Conservation (phyloP, 306 rosid genomes). For the Boehmeria nivea region DNA sequence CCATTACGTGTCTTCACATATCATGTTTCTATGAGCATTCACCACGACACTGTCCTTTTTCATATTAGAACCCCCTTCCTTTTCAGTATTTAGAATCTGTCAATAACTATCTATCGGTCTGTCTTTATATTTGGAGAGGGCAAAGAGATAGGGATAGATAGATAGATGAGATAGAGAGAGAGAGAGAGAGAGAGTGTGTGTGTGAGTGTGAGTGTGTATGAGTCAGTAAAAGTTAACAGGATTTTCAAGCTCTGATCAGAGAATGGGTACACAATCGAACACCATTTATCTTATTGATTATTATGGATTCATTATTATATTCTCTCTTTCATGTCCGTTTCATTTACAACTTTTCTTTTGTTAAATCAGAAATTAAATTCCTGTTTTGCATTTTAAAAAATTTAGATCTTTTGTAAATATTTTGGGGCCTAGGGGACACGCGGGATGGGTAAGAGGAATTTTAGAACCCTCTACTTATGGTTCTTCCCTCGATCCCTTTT, state of each 20-base stretch:
- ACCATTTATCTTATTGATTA: no score
- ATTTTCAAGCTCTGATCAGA: constrained; percentile 8
- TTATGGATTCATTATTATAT: no score
- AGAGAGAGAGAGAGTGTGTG: not conserved
- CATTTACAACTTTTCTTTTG: not conserved
- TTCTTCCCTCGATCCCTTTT: no score
- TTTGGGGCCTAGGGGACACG: no score
- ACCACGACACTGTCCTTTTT: constrained; percentile 4
- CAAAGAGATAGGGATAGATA: not conserved
- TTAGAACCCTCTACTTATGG: no score
- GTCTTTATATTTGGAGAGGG: not conserved
- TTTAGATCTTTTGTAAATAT: no score
- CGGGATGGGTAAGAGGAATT: no score
- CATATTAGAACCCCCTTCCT: constrained; percentile 16
- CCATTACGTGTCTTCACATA: not conserved
- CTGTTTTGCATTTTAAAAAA: no score
- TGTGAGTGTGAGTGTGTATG: constrained; percentile 5
- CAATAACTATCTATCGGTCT: constrained; percentile 3
- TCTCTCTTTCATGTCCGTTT: not conserved
- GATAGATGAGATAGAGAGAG: not conserved
- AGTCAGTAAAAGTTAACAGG: constrained; percentile 15
- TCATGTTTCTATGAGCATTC: constrained; percentile 6
- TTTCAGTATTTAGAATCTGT: constrained; percentile 3
- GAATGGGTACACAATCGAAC: no score
- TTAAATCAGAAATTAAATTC: constrained; percentile 6